Evolutionary conservation across 768 basidiomycete species (phyloP).

Genomic region (Termitomyces sp.): DNA sequence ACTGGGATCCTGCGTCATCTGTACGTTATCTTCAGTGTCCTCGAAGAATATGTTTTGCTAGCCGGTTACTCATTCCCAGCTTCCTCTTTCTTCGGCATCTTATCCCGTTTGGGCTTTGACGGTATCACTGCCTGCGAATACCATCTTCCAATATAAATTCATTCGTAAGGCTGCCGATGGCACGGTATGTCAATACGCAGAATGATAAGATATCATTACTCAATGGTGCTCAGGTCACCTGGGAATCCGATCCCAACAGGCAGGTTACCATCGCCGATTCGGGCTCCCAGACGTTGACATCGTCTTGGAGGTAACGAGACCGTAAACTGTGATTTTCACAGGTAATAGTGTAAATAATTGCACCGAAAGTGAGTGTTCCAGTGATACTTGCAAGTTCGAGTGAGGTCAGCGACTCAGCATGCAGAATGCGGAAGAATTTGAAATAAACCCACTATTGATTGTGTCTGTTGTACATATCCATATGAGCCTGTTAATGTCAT

Average conservation of each 20-base stretch:
- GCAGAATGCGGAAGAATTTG: too few species aligned
- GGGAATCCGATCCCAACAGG: constrained; percentile 65
- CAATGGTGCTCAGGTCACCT: constrained; percentile 38
- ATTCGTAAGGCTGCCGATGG: constrained; percentile 54
- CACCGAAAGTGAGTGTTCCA: neutral
- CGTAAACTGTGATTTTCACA: neutral
- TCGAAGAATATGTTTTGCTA: neutral
- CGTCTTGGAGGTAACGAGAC: constrained; percentile 41
- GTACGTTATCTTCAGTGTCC: constrained; percentile 28
- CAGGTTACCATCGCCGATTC: constrained; percentile 40
- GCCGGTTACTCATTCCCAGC: constrained; percentile 26
- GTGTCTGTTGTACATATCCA: too few species aligned
- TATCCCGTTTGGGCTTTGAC: constrained; percentile 58
- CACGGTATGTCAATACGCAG: constrained; percentile 32
- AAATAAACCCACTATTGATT: too few species aligned
- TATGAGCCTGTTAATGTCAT: too few species aligned
- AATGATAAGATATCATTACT: neutral
- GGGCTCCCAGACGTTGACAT: constrained; percentile 38
- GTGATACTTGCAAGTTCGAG: neutral
- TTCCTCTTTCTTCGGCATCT: constrained; percentile 48
- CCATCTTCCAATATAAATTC: constrained; percentile 58
- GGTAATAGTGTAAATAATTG: neutral
- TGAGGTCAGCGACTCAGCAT: neutral
- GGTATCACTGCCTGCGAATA: constrained; percentile 47
- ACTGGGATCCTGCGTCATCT: constrained; percentile 46